These are phyloP conservation scores for Hansenula lynferdii DNA, from an alignment of 1,139 yeast species.

Conservation along the genomic window DNA sequence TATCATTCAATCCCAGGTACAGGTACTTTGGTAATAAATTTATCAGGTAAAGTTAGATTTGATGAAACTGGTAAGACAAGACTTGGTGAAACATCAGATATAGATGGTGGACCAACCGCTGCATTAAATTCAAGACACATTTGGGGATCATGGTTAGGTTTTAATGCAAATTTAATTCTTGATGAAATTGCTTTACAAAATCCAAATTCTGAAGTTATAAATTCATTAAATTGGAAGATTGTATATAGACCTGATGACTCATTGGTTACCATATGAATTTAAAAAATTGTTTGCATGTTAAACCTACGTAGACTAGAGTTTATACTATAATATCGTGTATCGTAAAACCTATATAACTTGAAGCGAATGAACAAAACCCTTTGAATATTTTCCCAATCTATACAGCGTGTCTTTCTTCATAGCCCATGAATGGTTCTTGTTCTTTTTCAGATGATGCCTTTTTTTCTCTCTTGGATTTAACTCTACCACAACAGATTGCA, in stretches of 20 bases:
- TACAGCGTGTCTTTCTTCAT: slow-evolving; percentile 14
- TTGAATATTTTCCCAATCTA: no score
- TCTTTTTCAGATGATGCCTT: no score
- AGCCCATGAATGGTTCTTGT: slow-evolving; percentile 22
- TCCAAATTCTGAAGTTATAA: slow-evolving; percentile 40
- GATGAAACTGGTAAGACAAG: slow-evolving; percentile 70
- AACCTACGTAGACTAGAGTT: no score
- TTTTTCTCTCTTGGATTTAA: slow-evolving; percentile 12
- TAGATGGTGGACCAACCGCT: slow-evolving; percentile 13
- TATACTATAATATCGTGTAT: no score
- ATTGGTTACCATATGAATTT: slow-evolving; percentile 19
- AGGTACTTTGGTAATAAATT: slow-evolving; percentile 46
- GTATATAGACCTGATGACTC: slow-evolving; percentile 60
- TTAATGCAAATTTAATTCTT: slow-evolving; percentile 50
- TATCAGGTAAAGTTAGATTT: slow-evolving; percentile 63
- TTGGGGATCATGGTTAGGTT: slow-evolving; percentile 72
- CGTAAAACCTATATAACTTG: slow-evolving; percentile 1
- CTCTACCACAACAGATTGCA: slow-evolving; percentile 38
- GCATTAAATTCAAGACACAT: slow-evolving; percentile 24
- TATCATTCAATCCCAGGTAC: slow-evolving; percentile 69
- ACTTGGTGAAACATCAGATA: slow-evolving; percentile 55
- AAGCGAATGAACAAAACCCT: no score
- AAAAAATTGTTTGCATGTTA: no score
- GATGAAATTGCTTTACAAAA: slow-evolving; percentile 48
- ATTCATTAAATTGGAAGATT: slow-evolving; percentile 56